phyloP scores from a whole-genome alignment of 2,329 filamentous ascomycete genomes.

The Cladobotryum mycophilum region DNA sequence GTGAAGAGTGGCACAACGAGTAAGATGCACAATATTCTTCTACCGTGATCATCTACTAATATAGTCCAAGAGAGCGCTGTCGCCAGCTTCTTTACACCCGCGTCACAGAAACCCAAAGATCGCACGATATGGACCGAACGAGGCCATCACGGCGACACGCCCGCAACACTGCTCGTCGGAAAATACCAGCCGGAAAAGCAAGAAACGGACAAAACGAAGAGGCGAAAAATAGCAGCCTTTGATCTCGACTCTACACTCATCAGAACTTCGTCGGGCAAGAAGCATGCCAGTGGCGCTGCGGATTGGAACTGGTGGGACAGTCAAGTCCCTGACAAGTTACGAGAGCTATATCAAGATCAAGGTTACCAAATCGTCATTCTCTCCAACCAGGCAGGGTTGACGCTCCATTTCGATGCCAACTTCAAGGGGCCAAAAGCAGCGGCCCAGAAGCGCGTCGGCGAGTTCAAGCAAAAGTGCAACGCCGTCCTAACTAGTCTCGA shows the following conservation, averaged over 20 bases:
- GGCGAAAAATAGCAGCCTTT: constrained; percentile 63
- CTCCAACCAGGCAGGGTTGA: constrained; percentile 84
- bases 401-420: constrained; percentile 67
- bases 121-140: constrained; percentile 66
- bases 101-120: constrained; percentile 77
- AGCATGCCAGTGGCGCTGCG: constrained; percentile 59
- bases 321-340: constrained; percentile 61
- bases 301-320: constrained; percentile 96
- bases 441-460: constrained; percentile 56
- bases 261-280: constrained; percentile 70
- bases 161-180: constrained; percentile 65
- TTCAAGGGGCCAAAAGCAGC: constrained; percentile 52
- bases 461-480: constrained; percentile 77
- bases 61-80: constrained; percentile 55
- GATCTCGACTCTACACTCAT: constrained; percentile 87
- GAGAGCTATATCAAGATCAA: constrained; percentile 58
- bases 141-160: constrained; percentile 42
- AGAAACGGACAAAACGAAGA: constrained; percentile 21
- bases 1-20: constrained; percentile 47
- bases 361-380: constrained; percentile 73
- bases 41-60: neutral
- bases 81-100: constrained; percentile 80
- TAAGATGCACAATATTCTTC: constrained; percentile 22
- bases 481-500: constrained; percentile 65
- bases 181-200: constrained; percentile 50